Conservation (phyloP, 805 yeast genomes). For the Pichia scutulata region DNA sequence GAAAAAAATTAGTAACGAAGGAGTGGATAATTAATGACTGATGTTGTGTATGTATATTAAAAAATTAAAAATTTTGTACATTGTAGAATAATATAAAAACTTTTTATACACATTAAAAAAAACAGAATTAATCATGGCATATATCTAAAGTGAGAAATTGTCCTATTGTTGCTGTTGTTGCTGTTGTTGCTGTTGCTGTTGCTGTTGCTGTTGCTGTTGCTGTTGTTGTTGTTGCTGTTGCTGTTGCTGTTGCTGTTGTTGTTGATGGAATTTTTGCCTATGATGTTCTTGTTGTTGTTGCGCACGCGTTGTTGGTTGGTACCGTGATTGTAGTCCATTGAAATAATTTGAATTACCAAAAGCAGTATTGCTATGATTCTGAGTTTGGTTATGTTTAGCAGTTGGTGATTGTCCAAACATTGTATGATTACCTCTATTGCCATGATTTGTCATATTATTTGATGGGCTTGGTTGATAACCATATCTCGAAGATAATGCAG, state of each 20-base stretch:
- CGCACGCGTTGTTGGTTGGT: constrained; percentile 26
- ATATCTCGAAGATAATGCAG: constrained; percentile 2
- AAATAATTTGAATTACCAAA: constrained; percentile 3
- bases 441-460: background rate
- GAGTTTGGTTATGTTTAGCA: too few relatives aligned
- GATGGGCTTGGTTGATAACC: background rate
- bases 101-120: background rate
- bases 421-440: constrained; percentile 4
- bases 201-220: background rate
- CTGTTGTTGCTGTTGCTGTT: background rate
- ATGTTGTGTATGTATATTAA: constrained; percentile 3
- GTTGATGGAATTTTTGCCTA: constrained; percentile 2
- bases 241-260: constrained; percentile 6
- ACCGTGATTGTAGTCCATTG: constrained; percentile 7
- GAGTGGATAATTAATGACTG: background rate
- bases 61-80: background rate
- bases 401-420: constrained; percentile 4
- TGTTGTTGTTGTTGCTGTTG: background rate
- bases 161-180: background rate
- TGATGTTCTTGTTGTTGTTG: constrained; percentile 19
- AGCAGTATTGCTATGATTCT: background rate
- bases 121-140: background rate
- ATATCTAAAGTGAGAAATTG: background rate
- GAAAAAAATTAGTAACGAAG: background rate
- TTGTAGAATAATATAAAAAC: constrained; percentile 1